phyloP scores from a whole-genome alignment of 1,284 basidiomycete species.

The Ceratobasidium sp. region DNA sequence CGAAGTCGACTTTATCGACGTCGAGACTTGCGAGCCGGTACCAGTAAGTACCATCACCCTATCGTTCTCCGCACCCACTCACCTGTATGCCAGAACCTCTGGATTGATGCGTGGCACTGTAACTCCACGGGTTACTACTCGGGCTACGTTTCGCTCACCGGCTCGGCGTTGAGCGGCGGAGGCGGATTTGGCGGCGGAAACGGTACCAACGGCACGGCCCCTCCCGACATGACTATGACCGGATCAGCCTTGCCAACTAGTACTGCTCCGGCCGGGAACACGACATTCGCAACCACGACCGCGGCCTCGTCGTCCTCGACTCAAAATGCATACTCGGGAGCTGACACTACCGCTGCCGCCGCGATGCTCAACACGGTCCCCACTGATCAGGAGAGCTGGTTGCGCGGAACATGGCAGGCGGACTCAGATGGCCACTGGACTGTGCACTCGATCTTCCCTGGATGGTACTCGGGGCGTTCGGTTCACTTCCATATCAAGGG shows the following conservation, averaged over 20 bases:
- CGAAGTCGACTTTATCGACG: slow-evolving; percentile 75
- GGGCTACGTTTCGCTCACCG: slow-evolving; percentile 43
- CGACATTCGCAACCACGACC: neutral
- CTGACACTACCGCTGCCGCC: neutral
- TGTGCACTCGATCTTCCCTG: slow-evolving; percentile 73
- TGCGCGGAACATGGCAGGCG: slow-evolving; percentile 71
- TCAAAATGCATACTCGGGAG: neutral
- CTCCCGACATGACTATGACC: slow-evolving; percentile 9
- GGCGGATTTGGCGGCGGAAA: slow-evolving; percentile 1
- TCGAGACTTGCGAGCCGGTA: slow-evolving; percentile 73
- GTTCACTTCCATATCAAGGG: slow-evolving; percentile 7
- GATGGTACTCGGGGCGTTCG: slow-evolving; percentile 49
- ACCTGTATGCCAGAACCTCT: slow-evolving; percentile 52
- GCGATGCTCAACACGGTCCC: neutral
- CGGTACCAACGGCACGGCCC: neutral
- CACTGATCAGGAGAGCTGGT: slow-evolving; percentile 52
- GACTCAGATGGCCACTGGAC: slow-evolving; percentile 69
- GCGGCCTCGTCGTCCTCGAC: neutral
- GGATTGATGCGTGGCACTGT: slow-evolving; percentile 72
- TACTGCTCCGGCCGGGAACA: neutral
- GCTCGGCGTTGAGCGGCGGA: neutral
- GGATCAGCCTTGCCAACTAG: neutral
- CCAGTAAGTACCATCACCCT: slow-evolving; percentile 46
- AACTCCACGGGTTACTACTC: slow-evolving; percentile 52
- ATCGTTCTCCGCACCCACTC: neutral